Conservation (phyloP, 306 rosid genomes). For the Gynostemma pentaphyllum region DNA sequence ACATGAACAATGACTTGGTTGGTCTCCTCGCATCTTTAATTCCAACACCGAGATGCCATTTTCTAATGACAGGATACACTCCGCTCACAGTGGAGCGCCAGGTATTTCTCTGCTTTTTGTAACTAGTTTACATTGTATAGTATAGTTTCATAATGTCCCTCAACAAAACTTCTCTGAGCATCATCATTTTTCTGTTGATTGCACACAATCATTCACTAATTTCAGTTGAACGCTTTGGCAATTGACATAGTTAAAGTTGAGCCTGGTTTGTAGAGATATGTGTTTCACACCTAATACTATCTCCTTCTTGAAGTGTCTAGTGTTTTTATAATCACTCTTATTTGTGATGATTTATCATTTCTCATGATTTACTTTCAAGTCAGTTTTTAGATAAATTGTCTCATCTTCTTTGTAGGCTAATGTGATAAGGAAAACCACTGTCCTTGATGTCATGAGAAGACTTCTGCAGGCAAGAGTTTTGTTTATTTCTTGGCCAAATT, state of each 20-base stretch:
- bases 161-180: background rate
- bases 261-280: background rate
- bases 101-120: slow-evolving; percentile 28
- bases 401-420: slow-evolving; percentile 59
- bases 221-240: background rate
- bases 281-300: background rate
- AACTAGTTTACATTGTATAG: background rate
- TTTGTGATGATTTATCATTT: background rate
- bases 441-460: slow-evolving; percentile 96
- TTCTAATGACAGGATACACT: slow-evolving; percentile 98
- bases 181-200: background rate
- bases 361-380: background rate
- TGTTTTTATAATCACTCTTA: background rate
- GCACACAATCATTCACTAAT: background rate
- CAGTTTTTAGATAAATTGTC: background rate
- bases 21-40: slow-evolving; percentile 96
- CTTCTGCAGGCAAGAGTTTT: slow-evolving; percentile 68
- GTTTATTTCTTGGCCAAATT: background rate
- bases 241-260: slow-evolving; percentile 13
- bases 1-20: slow-evolving; percentile 98
- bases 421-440: slow-evolving; percentile 95
- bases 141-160: background rate
- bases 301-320: background rate
- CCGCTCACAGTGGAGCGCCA: slow-evolving; percentile 97
- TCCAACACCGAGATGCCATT: slow-evolving; percentile 98